Conservation (phyloP, 768 basidiomycete species). For the Boletales sp. region DNA sequence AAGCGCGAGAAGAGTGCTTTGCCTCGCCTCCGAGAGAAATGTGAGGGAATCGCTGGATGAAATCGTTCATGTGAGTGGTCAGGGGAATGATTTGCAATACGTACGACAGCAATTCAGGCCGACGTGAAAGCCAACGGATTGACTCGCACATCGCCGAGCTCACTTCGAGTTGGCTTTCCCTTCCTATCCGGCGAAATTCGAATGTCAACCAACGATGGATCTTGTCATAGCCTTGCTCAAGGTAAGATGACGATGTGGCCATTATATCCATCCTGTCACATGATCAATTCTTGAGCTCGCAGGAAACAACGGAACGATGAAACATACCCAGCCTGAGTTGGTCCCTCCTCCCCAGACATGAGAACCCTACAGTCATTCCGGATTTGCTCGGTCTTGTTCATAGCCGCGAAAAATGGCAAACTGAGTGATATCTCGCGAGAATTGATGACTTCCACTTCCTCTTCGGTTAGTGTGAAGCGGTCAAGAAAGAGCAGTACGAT, state of each 20-base stretch:
- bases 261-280: constrained; percentile 78
- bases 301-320: neutral
- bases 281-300: neutral
- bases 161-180: constrained; percentile 73
- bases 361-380: constrained; percentile 81
- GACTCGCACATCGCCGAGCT: constrained; percentile 63
- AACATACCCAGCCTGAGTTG: constrained; percentile 69
- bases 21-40: constrained; percentile 77
- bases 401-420: constrained; percentile 70
- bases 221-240: constrained; percentile 90
- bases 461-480: constrained; percentile 77
- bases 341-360: constrained; percentile 80
- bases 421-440: constrained; percentile 79
- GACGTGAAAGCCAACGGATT: constrained; percentile 65
- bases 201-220: constrained; percentile 80
- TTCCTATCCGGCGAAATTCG: constrained; percentile 77
- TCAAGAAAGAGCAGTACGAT: constrained; percentile 78
- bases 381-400: constrained; percentile 84
- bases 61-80: neutral
- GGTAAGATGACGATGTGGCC: constrained; percentile 70
- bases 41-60: constrained; percentile 66
- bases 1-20: constrained; percentile 69
- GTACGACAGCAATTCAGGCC: constrained; percentile 65
- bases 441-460: constrained; percentile 69
- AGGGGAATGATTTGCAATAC: constrained; percentile 1